These are phyloP conservation scores for Penicillium coprophilum DNA, from an alignment of 495 filamentous ascomycete genomes.

Conservation along the genomic window DNA sequence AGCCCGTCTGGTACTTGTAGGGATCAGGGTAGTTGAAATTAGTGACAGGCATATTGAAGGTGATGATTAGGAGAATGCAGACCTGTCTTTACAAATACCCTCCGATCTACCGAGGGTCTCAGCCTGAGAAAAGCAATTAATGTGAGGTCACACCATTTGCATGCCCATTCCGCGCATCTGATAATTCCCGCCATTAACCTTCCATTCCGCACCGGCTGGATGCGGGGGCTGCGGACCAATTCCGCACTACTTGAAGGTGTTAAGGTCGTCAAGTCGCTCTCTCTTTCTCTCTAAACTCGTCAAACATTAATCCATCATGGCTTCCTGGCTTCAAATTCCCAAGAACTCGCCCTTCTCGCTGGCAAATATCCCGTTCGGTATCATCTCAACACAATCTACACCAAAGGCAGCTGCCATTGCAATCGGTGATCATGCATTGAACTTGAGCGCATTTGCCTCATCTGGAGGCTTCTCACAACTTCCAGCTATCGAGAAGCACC, in stretches of 20 bases:
- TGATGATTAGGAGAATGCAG: slow-evolving; percentile 4
- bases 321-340: slow-evolving; percentile 67
- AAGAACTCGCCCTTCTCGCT: slow-evolving; percentile 74
- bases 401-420: slow-evolving; percentile 69
- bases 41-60: slow-evolving; percentile 53
- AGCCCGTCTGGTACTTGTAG: slow-evolving; percentile 59
- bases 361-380: slow-evolving; percentile 89
- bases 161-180: slow-evolving; percentile 2
- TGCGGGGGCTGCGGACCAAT: slow-evolving; percentile 31
- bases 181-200: slow-evolving; percentile 23
- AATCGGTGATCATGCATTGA: slow-evolving; percentile 74
- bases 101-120: not conserved
- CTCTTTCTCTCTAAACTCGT: slow-evolving; percentile 4
- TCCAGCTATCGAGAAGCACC: slow-evolving; percentile 55
- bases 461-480: slow-evolving; percentile 61
- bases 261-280: not conserved
- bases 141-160: not conserved
- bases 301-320: slow-evolving; percentile 40
- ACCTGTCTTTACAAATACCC: not conserved
- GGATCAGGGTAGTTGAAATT: slow-evolving; percentile 55
- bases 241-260: slow-evolving; percentile 24
- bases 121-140: not conserved
- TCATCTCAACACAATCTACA: slow-evolving; percentile 61
- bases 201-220: slow-evolving; percentile 25
- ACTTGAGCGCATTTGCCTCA: slow-evolving; percentile 65